Evolutionary conservation across 2,329 filamentous ascomycete species (phyloP), one percentile per base, ranked within the genome.

Genomic region (Nemania sp.): DNA sequence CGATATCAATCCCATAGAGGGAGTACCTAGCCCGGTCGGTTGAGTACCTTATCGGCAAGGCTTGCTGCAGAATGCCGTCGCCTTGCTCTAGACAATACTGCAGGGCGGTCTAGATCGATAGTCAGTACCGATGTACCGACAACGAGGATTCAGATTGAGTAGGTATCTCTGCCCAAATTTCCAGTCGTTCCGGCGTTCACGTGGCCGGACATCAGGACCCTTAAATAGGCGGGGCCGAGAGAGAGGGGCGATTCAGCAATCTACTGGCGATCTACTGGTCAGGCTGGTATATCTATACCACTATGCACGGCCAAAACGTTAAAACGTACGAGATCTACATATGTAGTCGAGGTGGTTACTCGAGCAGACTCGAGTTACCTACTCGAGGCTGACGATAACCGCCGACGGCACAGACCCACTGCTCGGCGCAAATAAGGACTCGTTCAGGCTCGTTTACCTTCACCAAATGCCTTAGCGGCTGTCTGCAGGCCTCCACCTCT

Each of bases 221-320:
- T 58, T 45, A 57, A 49, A 53, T 27, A n/a, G 57, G 62, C 61
- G 62, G 66, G 66, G 62, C 45, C 15, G 62, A 20, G 4, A 32
- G 18, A 41, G 64, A 49, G 49, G 61, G 6, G 4, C 35, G 20
- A 27, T n/a, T 27, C 59, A 53, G 59, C 49, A 10, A 55, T 35
- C 8, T 53, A n/a, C n/a, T n/a, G n/a, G n/a, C n/a, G n/a, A n/a
- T n/a, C n/a, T n/a, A n/a, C n/a, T n/a, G n/a, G n/a, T n/a, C n/a
- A n/a, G n/a, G n/a, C n/a, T n/a, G n/a, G n/a, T n/a, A n/a, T n/a
- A n/a, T n/a, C n/a, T n/a, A n/a, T n/a, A n/a, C n/a, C n/a, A n/a
- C n/a, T n/a, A n/a, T n/a, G n/a, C n/a, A 51, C 22, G 20, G 22
- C 3, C 24, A 24, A 26, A 27, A 15, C 47, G 4, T 49, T n/a